Evolutionary conservation across 2,329 filamentous ascomycete species (phyloP).

Genomic region (Hortaea sp.): DNA sequence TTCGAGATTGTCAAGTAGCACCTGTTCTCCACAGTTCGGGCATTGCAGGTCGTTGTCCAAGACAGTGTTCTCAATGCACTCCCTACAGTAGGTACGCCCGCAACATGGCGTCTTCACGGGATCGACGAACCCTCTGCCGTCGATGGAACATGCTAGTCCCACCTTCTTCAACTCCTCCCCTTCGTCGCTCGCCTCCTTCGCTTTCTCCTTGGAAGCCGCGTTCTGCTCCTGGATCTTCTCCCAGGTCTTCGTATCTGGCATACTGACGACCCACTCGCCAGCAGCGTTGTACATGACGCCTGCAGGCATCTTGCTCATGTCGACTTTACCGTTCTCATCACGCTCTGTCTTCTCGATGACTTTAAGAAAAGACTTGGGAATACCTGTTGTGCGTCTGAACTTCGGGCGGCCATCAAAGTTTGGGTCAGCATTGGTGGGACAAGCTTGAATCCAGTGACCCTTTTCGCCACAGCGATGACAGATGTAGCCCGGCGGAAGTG

Average conservation of each 20-base stretch:
- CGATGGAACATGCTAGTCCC: slow-evolving; percentile 86
- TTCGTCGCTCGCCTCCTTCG: slow-evolving; percentile 63
- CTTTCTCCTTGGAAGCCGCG: slow-evolving; percentile 69
- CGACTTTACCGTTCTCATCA: slow-evolving; percentile 62
- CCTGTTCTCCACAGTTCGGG: slow-evolving; percentile 81
- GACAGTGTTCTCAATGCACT: slow-evolving; percentile 98
- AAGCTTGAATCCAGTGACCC: slow-evolving; percentile 96
- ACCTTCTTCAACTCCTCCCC: slow-evolving; percentile 81
- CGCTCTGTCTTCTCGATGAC: slow-evolving; percentile 66
- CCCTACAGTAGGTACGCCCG: slow-evolving; percentile 96
- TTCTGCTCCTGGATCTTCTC: slow-evolving; percentile 93
- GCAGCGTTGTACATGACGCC: slow-evolving; percentile 97
- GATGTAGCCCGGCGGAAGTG: slow-evolving; percentile 85
- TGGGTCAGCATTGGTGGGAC: slow-evolving; percentile 96
- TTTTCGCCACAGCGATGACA: slow-evolving; percentile 96
- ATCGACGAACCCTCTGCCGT: slow-evolving; percentile 96
- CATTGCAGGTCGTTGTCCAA: slow-evolving; percentile 97
- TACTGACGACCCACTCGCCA: slow-evolving; percentile 92
- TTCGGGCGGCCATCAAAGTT: slow-evolving; percentile 88
- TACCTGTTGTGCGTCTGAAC: slow-evolving; percentile 93
- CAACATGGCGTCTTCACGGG: slow-evolving; percentile 99
- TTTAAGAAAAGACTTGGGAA: slow-evolving; percentile 88
- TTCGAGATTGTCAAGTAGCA: slow-evolving; percentile 32
- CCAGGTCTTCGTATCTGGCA: slow-evolving; percentile 93
- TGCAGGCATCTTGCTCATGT: slow-evolving; percentile 66